Evolutionary conservation across 1,284 basidiomycete species (phyloP).

Genomic region (Ceratobasidium sp.): DNA sequence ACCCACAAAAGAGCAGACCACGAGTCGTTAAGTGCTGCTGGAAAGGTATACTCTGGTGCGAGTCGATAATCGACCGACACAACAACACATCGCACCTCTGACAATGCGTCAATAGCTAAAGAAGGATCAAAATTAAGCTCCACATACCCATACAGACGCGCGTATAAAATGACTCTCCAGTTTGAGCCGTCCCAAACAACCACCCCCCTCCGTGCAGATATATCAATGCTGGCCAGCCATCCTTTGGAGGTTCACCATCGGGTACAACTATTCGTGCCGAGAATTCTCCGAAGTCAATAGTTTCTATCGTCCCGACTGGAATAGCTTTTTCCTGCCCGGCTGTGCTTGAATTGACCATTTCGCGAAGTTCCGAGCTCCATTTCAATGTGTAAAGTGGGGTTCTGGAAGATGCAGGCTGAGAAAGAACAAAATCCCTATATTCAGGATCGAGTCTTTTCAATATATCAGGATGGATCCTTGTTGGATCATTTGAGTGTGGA

Average conservation of each 20-base stretch:
- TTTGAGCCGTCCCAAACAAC: not conserved
- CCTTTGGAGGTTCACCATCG: not conserved
- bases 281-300: not conserved
- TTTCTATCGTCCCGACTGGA: not conserved
- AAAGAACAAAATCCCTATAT: slow-evolving; percentile 9
- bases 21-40: slow-evolving; percentile 55
- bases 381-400: not conserved
- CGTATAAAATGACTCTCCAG: slow-evolving; percentile 14
- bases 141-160: slow-evolving; percentile 21
- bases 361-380: slow-evolving; percentile 22
- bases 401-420: slow-evolving; percentile 19
- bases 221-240: slow-evolving; percentile 20
- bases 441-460: slow-evolving; percentile 1
- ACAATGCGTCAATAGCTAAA: not conserved
- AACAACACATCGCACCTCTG: slow-evolving; percentile 49
- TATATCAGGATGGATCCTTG: not conserved
- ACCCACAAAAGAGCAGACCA: slow-evolving; percentile 55
- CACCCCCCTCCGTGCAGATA: slow-evolving; percentile 15
- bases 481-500: not conserved
- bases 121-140: not conserved
- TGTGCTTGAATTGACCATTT: slow-evolving; percentile 20
- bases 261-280: not conserved
- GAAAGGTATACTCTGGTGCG: slow-evolving; percentile 58
- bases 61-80: slow-evolving; percentile 55
- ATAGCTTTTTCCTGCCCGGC: not conserved